These are phyloP conservation scores for Fusarium graminum DNA, from an alignment of 2,329 filamentous ascomycete species.

Conservation along the genomic window DNA sequence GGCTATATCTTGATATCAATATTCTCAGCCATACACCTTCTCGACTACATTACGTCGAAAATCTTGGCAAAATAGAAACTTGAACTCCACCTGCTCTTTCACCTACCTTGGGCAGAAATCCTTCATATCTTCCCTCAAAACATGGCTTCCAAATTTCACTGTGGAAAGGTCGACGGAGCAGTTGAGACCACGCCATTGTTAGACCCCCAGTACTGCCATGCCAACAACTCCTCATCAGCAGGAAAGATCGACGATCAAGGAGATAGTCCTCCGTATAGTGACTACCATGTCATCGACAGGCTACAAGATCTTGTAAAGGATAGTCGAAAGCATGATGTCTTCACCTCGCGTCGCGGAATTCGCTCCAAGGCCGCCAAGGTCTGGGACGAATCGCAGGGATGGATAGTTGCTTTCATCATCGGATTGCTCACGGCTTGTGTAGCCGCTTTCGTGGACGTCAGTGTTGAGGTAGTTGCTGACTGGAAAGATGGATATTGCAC, in stretches of 20 bases:
- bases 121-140: too few species aligned
- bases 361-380: background rate
- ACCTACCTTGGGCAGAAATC: too few species aligned
- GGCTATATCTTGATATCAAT: too few species aligned
- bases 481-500: conserved; percentile 37
- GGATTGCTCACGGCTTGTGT: conserved; percentile 27
- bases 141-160: too few species aligned
- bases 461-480: conserved; percentile 34
- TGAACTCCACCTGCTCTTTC: too few species aligned
- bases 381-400: conserved; percentile 27
- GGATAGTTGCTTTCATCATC: conserved; percentile 31
- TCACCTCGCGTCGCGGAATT: background rate
- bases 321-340: background rate
- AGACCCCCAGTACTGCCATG: too few species aligned
- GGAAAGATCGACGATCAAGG: background rate
- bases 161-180: too few species aligned
- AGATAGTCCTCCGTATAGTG: conserved; percentile 59
- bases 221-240: accelerated
- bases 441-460: conserved; percentile 27
- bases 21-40: too few species aligned
- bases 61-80: too few species aligned
- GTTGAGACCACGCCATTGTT: too few species aligned
- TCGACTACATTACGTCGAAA: too few species aligned
- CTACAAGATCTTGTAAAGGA: conserved; percentile 66
- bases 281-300: conserved; percentile 74